Base-by-base conservation (phyloP, 2,329 filamentous ascomycete genomes). In the Stenocarpella maydis region DNA sequence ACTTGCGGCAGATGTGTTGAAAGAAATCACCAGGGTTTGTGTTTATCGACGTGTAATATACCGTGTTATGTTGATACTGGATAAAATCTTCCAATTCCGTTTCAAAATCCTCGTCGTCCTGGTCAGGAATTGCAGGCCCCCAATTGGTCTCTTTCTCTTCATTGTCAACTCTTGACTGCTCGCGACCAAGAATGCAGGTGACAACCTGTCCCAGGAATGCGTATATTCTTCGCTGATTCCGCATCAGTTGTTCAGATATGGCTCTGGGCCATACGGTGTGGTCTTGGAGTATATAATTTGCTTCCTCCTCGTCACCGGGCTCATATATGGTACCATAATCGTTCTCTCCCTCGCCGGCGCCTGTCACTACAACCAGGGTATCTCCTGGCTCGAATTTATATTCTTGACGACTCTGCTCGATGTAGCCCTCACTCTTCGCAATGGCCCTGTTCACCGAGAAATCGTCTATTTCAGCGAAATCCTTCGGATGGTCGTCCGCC, bases 181-280 rank as follows among this genome's bases (percentile, higher is more conserved):
- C 34, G 34, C 4, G 3, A 7, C 9, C 8, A n/a, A 55, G 39
- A 24, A 10, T 24, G 2, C 12, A 6, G 34, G 34, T 37, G 2
- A 55, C 34, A n/a, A 55, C 3, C 2, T 3, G 8, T 26, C 34
- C 19, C 19, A 63, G 58, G 43, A 63, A 63, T 0, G 12, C 8
- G 15, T 63, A 63, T 34, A 63, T 63, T 37, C 58, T 63, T 4
- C 14, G 28, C 31, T 63, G 58, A 37, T 19, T 49, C 14, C 15
- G 2, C 58, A 63, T 49, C 12, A 37, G 12, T 26, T 41, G 21
- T 2, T 7, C 19, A 4, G 34, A 8, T 9, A 1, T 0, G 8
- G 3, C 1, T 41, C 19, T 24, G 12, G 2, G 3, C 54, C 37
- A 58, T 3, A 58, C 8, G 7, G 5, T 12, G 24, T 9, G 1